A percentile compares a stretch with the other conserved stretches of the same genome.
phyloP scores from a whole-genome alignment of 2,329 filamentous ascomycete species.

The Sphaerulina vaccinii region DNA sequence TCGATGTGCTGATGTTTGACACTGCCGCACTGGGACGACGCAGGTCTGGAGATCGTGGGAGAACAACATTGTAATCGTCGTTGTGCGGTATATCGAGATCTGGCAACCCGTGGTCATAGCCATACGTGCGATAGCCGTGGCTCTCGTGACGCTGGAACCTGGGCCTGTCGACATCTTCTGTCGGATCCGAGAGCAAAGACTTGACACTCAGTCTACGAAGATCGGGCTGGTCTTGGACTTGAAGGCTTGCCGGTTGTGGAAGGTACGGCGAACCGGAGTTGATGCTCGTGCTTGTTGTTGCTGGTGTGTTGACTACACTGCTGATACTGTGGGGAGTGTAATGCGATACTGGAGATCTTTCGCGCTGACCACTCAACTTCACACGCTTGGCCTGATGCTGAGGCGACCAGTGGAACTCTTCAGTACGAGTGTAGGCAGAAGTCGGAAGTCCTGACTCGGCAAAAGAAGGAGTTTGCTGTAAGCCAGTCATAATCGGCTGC shows the following conservation, averaged over 20 bases:
- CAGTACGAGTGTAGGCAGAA: constrained; percentile 17
- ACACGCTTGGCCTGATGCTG: constrained; percentile 40
- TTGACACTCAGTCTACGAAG: constrained; percentile 62
- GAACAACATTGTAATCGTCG: constrained; percentile 66
- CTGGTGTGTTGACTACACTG: constrained; percentile 42
- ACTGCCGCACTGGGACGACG: constrained; percentile 33
- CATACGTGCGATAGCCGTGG: constrained; percentile 53
- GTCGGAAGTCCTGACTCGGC: constrained; percentile 21
- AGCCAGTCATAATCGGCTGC: neutral
- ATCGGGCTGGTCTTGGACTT: constrained; percentile 43
- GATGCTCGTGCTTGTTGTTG: constrained; percentile 44
- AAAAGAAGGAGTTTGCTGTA: neutral
- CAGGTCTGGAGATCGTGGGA: constrained; percentile 35
- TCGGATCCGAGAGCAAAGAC: constrained; percentile 59
- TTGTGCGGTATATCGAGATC: constrained; percentile 71
- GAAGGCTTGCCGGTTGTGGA: constrained; percentile 14
- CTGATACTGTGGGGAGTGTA: constrained; percentile 41
- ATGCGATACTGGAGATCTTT: constrained; percentile 40
- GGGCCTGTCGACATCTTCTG: constrained; percentile 35
- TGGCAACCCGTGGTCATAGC: constrained; percentile 67
- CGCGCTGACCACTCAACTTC: constrained; percentile 34
- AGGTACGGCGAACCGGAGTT: constrained; percentile 32
- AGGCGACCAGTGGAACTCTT: constrained; percentile 36
- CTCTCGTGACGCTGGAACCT: constrained; percentile 18
- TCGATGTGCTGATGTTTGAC: constrained; percentile 32